phyloP scores from a whole-genome alignment of 2,329 filamentous ascomycete genomes.

The Colletotrichum acutatum region DNA sequence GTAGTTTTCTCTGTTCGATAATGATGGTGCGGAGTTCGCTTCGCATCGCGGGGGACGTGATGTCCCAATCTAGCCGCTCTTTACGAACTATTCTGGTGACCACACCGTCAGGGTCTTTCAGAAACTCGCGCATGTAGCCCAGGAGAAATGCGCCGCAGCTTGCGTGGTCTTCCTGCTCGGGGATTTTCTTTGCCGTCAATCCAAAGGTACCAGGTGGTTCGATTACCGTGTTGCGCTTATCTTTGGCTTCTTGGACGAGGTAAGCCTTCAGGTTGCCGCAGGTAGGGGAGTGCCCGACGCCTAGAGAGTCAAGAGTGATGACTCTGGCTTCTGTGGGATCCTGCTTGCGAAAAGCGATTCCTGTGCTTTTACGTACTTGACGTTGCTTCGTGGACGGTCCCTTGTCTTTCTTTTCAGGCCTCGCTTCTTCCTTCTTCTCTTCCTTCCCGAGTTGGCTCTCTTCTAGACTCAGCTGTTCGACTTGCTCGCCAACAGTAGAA shows the following conservation, averaged over 20 bases:
- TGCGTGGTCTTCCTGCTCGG: slow-evolving; percentile 83
- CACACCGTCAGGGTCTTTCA: slow-evolving; percentile 78
- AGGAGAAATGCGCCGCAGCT: slow-evolving; percentile 92
- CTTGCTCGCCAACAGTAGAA: slow-evolving; percentile 19
- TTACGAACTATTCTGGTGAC: slow-evolving; percentile 72
- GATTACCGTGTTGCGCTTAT: slow-evolving; percentile 63
- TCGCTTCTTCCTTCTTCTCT: slow-evolving; percentile 19
- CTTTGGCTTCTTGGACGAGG: slow-evolving; percentile 76
- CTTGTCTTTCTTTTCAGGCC: not conserved
- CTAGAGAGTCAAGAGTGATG: slow-evolving; percentile 89
- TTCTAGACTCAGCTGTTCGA: slow-evolving; percentile 24
- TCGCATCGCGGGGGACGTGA: slow-evolving; percentile 71
- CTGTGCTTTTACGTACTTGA: slow-evolving; percentile 21
- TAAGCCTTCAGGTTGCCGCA: slow-evolving; percentile 80
- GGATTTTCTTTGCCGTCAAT: slow-evolving; percentile 80
- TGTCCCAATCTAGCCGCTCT: slow-evolving; percentile 60
- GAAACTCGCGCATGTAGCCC: slow-evolving; percentile 85
- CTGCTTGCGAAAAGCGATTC: slow-evolving; percentile 48
- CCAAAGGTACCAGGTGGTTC: slow-evolving; percentile 49
- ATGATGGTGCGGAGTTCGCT: slow-evolving; percentile 73
- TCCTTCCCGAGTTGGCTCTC: not conserved
- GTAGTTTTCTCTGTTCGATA: slow-evolving; percentile 69
- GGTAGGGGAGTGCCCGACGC: slow-evolving; percentile 70
- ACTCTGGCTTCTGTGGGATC: slow-evolving; percentile 73
- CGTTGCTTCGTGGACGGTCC: slow-evolving; percentile 17